A percentile compares a stretch with the other conserved stretches of the same genome.
Conservation (phyloP, 208 protist species). For the Leishmania martiniquensis region DNA sequence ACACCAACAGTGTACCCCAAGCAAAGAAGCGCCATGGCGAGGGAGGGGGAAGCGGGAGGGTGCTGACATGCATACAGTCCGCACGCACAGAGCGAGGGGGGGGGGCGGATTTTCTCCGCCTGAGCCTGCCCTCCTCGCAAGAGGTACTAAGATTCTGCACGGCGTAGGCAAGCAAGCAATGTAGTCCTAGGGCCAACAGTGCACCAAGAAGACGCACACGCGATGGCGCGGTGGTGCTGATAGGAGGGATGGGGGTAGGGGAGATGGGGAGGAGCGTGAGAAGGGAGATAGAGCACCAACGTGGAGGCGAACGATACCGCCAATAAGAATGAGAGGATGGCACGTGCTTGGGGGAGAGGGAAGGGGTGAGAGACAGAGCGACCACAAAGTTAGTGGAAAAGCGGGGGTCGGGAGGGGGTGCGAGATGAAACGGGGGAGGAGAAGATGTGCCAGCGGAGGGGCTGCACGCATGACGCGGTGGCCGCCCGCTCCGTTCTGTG, state of each 20-base stretch:
- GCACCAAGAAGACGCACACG: not conserved
- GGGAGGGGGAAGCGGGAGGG: not conserved
- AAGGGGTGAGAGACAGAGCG: not conserved
- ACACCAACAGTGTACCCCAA: not conserved
- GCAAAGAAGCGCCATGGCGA: not conserved
- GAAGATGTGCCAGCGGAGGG: not conserved
- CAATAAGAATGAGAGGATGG: too few species aligned
- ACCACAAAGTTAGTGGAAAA: not conserved
- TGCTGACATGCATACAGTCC: not conserved
- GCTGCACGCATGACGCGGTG: not conserved
- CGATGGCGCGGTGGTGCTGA: not conserved
- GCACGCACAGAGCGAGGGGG: not conserved
- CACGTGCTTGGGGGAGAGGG: too few species aligned
- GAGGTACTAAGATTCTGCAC: not conserved
- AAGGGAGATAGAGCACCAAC: too few species aligned
- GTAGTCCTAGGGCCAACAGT: too few species aligned
- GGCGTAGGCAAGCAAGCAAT: not conserved
- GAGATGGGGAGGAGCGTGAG: too few species aligned
- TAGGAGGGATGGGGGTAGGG: not conserved
- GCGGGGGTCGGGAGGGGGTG: not conserved
- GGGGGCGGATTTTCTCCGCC: not conserved
- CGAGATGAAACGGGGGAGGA: not conserved
- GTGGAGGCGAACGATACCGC: too few species aligned
- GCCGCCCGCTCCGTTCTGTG: not conserved
- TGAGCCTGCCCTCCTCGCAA: not conserved